Evolutionary conservation across 2,329 filamentous ascomycete species (phyloP).

Genomic region (Trichoderma brevicompactum): DNA sequence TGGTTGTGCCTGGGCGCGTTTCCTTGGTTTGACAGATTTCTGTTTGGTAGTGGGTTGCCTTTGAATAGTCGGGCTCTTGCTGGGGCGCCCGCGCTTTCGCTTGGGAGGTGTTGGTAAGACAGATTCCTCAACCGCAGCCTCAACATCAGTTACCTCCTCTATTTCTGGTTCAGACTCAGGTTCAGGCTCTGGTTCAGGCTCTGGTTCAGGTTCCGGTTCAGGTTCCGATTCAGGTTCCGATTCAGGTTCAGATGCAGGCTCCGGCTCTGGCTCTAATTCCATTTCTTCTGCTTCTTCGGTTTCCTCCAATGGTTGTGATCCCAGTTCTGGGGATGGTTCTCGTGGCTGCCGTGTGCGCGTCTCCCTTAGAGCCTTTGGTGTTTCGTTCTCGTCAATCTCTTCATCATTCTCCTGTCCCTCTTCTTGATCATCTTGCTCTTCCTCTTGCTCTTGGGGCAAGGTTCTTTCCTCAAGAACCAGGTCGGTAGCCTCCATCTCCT

Average conservation of each 20-base stretch:
- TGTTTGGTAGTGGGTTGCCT: slow-evolving; percentile 43
- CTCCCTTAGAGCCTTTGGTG: slow-evolving; percentile 47
- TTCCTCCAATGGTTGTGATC: slow-evolving; percentile 42
- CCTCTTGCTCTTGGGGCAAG: neutral
- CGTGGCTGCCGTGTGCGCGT: slow-evolving; percentile 48
- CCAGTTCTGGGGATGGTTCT: slow-evolving; percentile 49
- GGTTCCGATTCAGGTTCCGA: slow-evolving; percentile 25
- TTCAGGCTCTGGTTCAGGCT: neutral
- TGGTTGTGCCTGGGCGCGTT: slow-evolving; percentile 1
- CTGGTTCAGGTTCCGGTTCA: neutral
- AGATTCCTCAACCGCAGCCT: neutral
- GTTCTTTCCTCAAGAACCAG: neutral
- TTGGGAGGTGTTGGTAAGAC: slow-evolving; percentile 40
- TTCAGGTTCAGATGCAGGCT: slow-evolving; percentile 40
- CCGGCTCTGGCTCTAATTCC: slow-evolving; percentile 20
- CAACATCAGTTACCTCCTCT: slow-evolving; percentile 9
- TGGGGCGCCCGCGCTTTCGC: slow-evolving; percentile 42
- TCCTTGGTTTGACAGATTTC: slow-evolving; percentile 35
- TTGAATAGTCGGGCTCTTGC: slow-evolving; percentile 49
- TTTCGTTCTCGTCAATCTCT: slow-evolving; percentile 50
- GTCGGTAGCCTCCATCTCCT: neutral
- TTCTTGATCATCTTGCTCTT: slow-evolving; percentile 31
- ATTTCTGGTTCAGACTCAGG: neutral
- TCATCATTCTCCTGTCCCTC: slow-evolving; percentile 45
- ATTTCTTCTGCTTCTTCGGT: slow-evolving; percentile 31